A percentile compares a stretch with the other conserved stretches of the same genome.
phyloP scores from a whole-genome alignment of 768 basidiomycete species.

The Leucogyrophana mollusca region DNA sequence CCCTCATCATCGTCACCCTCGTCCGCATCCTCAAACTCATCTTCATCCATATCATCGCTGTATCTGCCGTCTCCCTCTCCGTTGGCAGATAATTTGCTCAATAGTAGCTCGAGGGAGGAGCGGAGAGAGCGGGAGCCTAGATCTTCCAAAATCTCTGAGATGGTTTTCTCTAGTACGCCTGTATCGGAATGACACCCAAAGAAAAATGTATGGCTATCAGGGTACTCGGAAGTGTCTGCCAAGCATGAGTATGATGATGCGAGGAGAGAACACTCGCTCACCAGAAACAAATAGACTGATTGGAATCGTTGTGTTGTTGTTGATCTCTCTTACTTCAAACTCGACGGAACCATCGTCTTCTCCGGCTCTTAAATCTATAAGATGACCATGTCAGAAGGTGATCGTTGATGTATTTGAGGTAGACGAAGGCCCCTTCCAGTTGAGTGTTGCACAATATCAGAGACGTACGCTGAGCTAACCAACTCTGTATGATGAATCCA shows the following conservation, averaged over 20 bases:
- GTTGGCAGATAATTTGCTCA: conserved; percentile 24
- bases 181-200: conserved; percentile 50
- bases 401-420: no score
- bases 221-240: conserved; percentile 67
- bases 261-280: conserved; percentile 16
- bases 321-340: conserved; percentile 38
- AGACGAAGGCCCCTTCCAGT: no score
- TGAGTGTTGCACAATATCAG: background rate
- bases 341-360: conserved; percentile 71
- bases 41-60: conserved; percentile 23
- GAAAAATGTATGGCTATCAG: conserved; percentile 55
- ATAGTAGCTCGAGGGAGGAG: conserved; percentile 43
- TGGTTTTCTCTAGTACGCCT: conserved; percentile 33
- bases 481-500: conserved; percentile 35
- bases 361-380: conserved; percentile 47
- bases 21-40: conserved; percentile 34
- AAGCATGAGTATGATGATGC: background rate
- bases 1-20: conserved; percentile 35
- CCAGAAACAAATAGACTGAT: conserved; percentile 52
- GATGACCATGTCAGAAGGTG: background rate
- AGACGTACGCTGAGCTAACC: conserved; percentile 42
- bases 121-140: conserved; percentile 44
- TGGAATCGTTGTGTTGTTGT: conserved; percentile 32
- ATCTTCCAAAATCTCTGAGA: conserved; percentile 44
- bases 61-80: no score